Base-by-base conservation (phyloP, 371 early-diverging fungal genomes). In the Lichtheimia ornata region DNA sequence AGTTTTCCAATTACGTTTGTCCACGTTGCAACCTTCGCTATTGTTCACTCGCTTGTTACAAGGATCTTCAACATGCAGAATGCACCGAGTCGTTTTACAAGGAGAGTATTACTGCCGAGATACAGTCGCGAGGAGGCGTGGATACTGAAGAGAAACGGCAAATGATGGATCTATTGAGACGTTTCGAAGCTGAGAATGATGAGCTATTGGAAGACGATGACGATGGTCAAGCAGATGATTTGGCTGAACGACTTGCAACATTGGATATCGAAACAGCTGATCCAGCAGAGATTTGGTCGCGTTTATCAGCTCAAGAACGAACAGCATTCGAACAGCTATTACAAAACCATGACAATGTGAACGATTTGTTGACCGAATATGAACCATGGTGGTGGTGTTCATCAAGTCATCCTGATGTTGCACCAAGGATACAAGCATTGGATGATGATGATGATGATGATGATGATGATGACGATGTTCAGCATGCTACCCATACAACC, bases 41-140 rank as follows among this genome's bases (percentile, higher is more conserved):
- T 51, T 90, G 91, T 61, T 87, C 87, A 4, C 51, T 90, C 11
- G 51, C 72, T 3, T 90, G 91, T 53, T 90, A 89, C 65, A 87
- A 87, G 63, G 77, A 85, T 59, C 24, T 61, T 13, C 49, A 69
- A n/a, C 78, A 81, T 59, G 72, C 74, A 11, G 67, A 70, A 17
- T 90, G 91, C 64, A 88, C 88, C 12, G 89, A 90, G 60, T 74
- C 82, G 0, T 90, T 90, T 54, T 89, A 89, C 63, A 81, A 76
- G 54, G 77, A 84, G 2, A 84, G 75, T 27, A 72, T 90, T 7
- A 72, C 80, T 35, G 77, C 70, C n/a, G 89, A 89, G 50, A 81
- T 90, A 5, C 66, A 83, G 40, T 75, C 77, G 6, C 66, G 70
- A 50, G 77, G 74, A 6, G 49, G 64, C 0, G 69, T 68, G 27